phyloP scores from a whole-genome alignment of 2,329 filamentous ascomycete species.

The Zymoseptoria ardabiliae region DNA sequence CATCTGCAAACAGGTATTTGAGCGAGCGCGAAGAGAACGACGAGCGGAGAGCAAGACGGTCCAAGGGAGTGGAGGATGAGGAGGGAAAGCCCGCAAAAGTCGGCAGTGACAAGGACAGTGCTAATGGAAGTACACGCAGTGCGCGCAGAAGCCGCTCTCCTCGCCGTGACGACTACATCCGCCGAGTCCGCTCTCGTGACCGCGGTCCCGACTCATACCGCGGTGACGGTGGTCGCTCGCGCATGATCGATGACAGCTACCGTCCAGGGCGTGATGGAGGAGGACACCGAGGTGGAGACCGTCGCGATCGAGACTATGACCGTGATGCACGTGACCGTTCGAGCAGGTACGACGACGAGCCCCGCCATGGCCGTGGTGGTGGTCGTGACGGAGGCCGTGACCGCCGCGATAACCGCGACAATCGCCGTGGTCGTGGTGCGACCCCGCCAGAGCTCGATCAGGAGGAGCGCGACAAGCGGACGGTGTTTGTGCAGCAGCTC shows the following conservation, averaged over 20 bases:
- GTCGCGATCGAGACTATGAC: conserved; percentile 46
- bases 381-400: conserved; percentile 51
- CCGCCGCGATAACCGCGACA: conserved; percentile 52
- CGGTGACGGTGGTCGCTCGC: conserved; percentile 28
- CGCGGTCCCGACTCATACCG: conserved; percentile 34
- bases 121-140: conserved; percentile 32
- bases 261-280: conserved; percentile 15
- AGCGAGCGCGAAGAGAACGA: conserved; percentile 30
- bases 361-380: conserved; percentile 18
- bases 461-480: conserved; percentile 92
- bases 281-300: conserved; percentile 38
- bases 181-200: conserved; percentile 21
- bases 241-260: conserved; percentile 32
- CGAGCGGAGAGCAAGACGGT: conserved; percentile 29
- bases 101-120: conserved; percentile 32
- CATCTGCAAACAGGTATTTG: conserved; percentile 20
- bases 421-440: conserved; percentile 45
- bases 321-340: conserved; percentile 46
- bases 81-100: conserved; percentile 19
- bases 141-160: conserved; percentile 22
- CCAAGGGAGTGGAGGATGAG: conserved; percentile 19
- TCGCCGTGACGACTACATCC: conserved; percentile 17
- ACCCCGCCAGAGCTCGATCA: conserved; percentile 55
- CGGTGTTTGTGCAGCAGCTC: conserved; percentile 97
- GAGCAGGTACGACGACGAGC: conserved; percentile 32